Evolutionary conservation across 2,329 filamentous ascomycete species (phyloP).

Genomic region (Cylindrodendrum hubeiense): DNA sequence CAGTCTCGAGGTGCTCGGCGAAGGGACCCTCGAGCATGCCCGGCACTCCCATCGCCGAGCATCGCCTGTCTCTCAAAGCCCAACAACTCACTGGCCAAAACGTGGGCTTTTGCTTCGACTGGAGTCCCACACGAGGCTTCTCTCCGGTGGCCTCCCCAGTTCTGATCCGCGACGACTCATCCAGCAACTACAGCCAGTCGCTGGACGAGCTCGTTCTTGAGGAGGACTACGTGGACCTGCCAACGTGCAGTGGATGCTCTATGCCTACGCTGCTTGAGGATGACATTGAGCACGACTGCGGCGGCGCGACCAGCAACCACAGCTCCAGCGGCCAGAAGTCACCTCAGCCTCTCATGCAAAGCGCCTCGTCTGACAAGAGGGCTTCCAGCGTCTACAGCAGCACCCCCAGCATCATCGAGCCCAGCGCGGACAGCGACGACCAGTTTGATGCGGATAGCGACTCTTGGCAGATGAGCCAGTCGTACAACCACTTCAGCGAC

Average conservation of each 20-base stretch:
- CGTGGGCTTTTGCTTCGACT: conserved; percentile 44
- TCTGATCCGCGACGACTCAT: conserved; percentile 38
- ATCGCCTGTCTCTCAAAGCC: conserved; percentile 53
- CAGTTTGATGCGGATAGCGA: conserved; percentile 27
- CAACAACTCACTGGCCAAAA: conserved; percentile 57
- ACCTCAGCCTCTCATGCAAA: conserved; percentile 23
- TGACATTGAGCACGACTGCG: conserved; percentile 36
- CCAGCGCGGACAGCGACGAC: conserved; percentile 17
- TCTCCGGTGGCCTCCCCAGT: conserved; percentile 36
- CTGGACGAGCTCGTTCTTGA: conserved; percentile 39
- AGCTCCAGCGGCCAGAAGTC: conserved; percentile 38
- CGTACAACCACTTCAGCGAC: conserved; percentile 47
- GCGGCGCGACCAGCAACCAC: conserved; percentile 38
- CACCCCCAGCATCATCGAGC: conserved; percentile 13
- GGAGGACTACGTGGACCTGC: conserved; percentile 30
- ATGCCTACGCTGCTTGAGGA: conserved; percentile 40
- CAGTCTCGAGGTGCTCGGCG: conserved; percentile 39
- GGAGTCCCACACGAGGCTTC: conserved; percentile 22
- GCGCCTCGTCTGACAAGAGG: conserved; percentile 7
- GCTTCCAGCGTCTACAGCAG: conserved; percentile 1
- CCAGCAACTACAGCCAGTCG: conserved; percentile 39
- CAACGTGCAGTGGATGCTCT: conserved; percentile 19
- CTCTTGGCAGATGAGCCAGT: conserved; percentile 30
- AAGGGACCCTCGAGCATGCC: conserved; percentile 39
- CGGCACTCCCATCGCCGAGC: conserved; percentile 32